Conservation (phyloP, 2,329 filamentous ascomycete species). For the Sordariomycetes sp. region DNA sequence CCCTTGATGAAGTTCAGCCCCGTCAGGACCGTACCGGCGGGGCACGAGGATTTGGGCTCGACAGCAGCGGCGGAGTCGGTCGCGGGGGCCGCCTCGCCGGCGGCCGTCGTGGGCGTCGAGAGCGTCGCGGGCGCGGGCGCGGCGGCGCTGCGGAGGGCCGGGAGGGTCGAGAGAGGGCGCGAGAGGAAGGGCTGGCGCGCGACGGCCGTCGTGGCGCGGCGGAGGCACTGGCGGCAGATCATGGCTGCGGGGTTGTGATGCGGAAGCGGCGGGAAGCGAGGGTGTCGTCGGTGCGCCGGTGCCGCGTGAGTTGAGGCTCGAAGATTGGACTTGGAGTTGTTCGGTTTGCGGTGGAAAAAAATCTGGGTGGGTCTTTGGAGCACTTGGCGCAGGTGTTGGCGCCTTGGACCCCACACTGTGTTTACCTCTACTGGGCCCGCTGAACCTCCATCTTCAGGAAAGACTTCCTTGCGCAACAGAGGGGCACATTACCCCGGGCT, state of each 20-base stretch:
- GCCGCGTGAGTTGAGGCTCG: not conserved
- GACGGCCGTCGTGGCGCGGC: slow-evolving; percentile 23
- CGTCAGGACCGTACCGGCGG: slow-evolving; percentile 55
- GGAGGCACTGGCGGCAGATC: slow-evolving; percentile 35
- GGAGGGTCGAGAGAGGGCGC: slow-evolving; percentile 24
- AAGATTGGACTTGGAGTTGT: not conserved
- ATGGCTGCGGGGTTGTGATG: slow-evolving; percentile 13
- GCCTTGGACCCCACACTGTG: not conserved
- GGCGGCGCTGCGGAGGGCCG: slow-evolving; percentile 19
- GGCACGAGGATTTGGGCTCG: slow-evolving; percentile 34
- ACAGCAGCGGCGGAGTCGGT: slow-evolving; percentile 15
- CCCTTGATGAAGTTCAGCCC: slow-evolving; percentile 71
- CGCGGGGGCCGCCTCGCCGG: slow-evolving; percentile 10
- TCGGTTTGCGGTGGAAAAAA: not conserved
- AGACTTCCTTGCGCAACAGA: too few species aligned
- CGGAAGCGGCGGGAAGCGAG: slow-evolving; percentile 12
- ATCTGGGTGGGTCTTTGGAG: not conserved
- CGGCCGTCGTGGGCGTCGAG: slow-evolving; percentile 16
- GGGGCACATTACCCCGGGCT: too few species aligned
- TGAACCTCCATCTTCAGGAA: not conserved
- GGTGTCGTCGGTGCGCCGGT: slow-evolving; percentile 9
- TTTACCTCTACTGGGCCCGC: not conserved
- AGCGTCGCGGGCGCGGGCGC: slow-evolving; percentile 16
- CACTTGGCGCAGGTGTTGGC: not conserved
- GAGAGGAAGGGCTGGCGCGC: slow-evolving; percentile 11